These are phyloP conservation scores for Backusella parvicylindrica DNA, from an alignment of 192 early-diverging fungal genomes.

Conservation along the genomic window DNA sequence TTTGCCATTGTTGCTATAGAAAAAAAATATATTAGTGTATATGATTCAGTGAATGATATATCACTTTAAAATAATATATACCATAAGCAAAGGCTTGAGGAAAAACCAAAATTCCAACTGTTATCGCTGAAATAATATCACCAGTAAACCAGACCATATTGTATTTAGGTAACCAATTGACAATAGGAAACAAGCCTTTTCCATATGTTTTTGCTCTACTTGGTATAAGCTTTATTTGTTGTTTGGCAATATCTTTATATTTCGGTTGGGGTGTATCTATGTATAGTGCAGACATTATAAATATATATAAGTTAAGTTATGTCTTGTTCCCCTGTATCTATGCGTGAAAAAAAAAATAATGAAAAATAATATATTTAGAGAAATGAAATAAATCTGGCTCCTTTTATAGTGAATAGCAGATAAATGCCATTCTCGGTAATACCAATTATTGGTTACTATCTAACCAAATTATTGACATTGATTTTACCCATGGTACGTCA, in stretches of 20 bases:
- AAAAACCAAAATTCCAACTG: slow-evolving; percentile 69
- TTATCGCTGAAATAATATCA: slow-evolving; percentile 68
- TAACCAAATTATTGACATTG: neutral
- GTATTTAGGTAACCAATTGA: slow-evolving; percentile 49
- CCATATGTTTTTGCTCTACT: neutral
- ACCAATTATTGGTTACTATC: neutral
- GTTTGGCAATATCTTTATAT: neutral
- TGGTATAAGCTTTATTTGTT: neutral
- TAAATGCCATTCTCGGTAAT: neutral
- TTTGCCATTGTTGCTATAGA: slow-evolving; percentile 59
- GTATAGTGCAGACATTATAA: neutral
- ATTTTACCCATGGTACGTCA: slow-evolving; percentile 1
- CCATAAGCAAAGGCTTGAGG: slow-evolving; percentile 72
- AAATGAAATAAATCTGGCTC: neutral
- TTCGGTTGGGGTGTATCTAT: neutral
- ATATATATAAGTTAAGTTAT: neutral
- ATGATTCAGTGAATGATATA: neutral
- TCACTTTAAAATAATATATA: neutral
- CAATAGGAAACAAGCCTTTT: slow-evolving; percentile 40
- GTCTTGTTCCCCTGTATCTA: neutral
- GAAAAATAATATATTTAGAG: neutral
- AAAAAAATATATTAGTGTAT: neutral
- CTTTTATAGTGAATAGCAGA: neutral
- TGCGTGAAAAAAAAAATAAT: neutral
- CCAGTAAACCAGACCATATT: slow-evolving; percentile 52